Evolutionary conservation across 805 yeast species (phyloP).

Genomic region (Myxozyma monticola): DNA sequence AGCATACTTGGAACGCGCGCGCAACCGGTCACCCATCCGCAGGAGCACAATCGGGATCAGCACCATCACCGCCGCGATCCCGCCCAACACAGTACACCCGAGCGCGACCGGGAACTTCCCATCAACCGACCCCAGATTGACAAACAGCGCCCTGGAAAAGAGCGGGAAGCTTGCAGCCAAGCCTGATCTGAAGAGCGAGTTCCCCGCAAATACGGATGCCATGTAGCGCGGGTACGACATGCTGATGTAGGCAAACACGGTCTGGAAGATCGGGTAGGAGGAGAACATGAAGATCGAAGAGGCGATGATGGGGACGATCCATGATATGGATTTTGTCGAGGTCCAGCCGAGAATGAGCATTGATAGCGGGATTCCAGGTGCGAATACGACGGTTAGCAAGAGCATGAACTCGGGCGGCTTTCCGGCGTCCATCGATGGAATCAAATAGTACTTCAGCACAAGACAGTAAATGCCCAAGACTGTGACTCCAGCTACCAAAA

Average conservation of each 20-base stretch:
- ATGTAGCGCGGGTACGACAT: no score
- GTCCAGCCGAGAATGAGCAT: constrained; percentile 56
- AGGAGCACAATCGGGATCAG: constrained; percentile 1
- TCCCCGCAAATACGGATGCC: constrained; percentile 61
- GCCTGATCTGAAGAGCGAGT: constrained; percentile 41
- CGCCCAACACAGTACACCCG: constrained; percentile 55
- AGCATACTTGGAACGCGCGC: constrained; percentile 5
- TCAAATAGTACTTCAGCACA: constrained; percentile 5
- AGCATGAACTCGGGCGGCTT: constrained; percentile 17
- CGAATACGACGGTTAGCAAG: constrained; percentile 6
- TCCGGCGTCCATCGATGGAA: constrained; percentile 22
- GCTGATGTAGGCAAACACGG: constrained; percentile 51
- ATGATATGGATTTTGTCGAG: constrained; percentile 44
- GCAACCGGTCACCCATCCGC: background rate
- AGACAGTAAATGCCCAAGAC: constrained; percentile 38
- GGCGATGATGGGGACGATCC: constrained; percentile 54
- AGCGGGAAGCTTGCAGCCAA: constrained; percentile 9
- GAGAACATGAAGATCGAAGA: constrained; percentile 44
- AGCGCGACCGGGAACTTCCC: constrained; percentile 54
- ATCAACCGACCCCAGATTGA: background rate
- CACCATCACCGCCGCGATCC: constrained; percentile 44
- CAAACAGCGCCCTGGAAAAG: constrained; percentile 7
- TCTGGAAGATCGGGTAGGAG: constrained; percentile 52
- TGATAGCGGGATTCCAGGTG: constrained; percentile 44
- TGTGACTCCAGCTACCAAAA: constrained; percentile 48